Evolutionary conservation across 345 rosid genomes (phyloP).

Genomic region (Eucalyptus sp.): DNA sequence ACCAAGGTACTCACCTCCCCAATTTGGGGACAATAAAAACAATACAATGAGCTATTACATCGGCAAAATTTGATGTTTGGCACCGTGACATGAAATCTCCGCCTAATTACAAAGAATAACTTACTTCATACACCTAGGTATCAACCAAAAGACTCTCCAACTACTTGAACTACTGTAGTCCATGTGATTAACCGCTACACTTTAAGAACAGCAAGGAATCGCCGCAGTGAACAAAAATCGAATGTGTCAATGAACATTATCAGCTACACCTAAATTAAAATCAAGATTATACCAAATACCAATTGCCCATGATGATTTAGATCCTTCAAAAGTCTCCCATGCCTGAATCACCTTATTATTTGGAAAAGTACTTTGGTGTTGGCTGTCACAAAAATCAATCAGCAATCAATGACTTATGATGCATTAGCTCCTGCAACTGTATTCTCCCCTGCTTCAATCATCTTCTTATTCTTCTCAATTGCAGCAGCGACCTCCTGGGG

Average conservation of each 20-base stretch:
- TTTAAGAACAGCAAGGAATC: not conserved
- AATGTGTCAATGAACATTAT: not conserved
- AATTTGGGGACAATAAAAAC: not conserved
- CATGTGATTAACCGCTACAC: not conserved
- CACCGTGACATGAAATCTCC: not conserved
- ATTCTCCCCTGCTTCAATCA: constrained; percentile 26
- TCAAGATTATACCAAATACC: not conserved
- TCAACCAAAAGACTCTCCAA: not conserved
- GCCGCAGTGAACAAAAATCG: not conserved
- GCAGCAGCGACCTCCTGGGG: constrained; percentile 93
- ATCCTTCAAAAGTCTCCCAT: not conserved
- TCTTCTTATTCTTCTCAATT: constrained; percentile 89
- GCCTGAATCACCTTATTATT: not conserved
- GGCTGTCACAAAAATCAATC: not conserved
- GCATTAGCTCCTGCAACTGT: not conserved
- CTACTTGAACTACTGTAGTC: not conserved
- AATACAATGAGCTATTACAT: not conserved
- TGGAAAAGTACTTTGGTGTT: not conserved
- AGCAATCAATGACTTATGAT: not conserved
- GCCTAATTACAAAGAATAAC: not conserved
- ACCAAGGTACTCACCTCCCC: not conserved
- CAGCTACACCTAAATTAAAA: not conserved
- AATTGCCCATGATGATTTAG: not conserved
- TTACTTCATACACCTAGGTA: not conserved
- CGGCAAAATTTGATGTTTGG: not conserved